Evolutionary conservation across 495 filamentous ascomycete genomes (phyloP).

Genomic region (Talaromyces liani): DNA sequence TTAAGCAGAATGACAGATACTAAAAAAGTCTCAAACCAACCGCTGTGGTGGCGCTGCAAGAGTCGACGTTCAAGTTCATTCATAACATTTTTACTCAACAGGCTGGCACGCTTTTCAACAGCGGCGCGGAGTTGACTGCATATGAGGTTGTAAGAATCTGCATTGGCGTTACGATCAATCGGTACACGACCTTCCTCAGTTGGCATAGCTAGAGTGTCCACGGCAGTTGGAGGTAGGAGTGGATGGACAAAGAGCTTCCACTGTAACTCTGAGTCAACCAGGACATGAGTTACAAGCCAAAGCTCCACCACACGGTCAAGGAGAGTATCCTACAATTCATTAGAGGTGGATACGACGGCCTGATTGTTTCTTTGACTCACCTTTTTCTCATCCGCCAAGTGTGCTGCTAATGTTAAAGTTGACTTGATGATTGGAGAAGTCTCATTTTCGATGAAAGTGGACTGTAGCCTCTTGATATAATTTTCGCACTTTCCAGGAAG

Average conservation of each 20-base stretch:
- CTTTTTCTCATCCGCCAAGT: constrained; percentile 47
- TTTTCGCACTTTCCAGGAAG: constrained; percentile 57
- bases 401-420: constrained; percentile 53
- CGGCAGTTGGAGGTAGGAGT: constrained; percentile 34
- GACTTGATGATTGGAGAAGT: constrained; percentile 59
- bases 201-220: constrained; percentile 31
- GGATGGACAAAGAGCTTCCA: constrained; percentile 57
- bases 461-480: constrained; percentile 61
- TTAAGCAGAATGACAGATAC: constrained; percentile 67
- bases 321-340: constrained; percentile 42
- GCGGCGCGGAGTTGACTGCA: constrained; percentile 67
- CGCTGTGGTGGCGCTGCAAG: constrained; percentile 64
- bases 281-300: constrained; percentile 67
- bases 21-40: constrained; percentile 68
- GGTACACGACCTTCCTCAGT: constrained; percentile 37
- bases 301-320: constrained; percentile 63
- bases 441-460: constrained; percentile 56
- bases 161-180: constrained; percentile 35
- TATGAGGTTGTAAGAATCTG: constrained; percentile 44
- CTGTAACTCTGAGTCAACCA: constrained; percentile 56
- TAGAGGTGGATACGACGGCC: background rate
- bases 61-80: constrained; percentile 67
- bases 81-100: constrained; percentile 59
- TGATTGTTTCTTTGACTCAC: constrained; percentile 11
- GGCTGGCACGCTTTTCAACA: constrained; percentile 62